phyloP scores from a whole-genome alignment of 2,329 filamentous ascomycete genomes.

The Trichoderma sp. region DNA sequence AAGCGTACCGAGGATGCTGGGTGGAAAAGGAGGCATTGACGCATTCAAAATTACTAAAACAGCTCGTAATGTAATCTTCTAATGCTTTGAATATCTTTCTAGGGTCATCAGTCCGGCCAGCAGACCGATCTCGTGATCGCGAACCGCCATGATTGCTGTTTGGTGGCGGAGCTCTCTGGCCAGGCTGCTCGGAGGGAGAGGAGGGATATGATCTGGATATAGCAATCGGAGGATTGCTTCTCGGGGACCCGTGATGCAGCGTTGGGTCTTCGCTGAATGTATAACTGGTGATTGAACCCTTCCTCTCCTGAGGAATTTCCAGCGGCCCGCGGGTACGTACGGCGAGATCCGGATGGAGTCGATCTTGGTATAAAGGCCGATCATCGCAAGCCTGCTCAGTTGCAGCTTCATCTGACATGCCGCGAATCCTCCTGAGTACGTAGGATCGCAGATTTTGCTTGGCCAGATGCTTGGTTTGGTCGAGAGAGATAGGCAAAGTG shows the following conservation, averaged over 20 bases:
- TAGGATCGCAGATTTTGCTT: conserved; percentile 43
- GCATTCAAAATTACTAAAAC: conserved; percentile 64
- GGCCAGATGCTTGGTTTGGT: conserved; percentile 42
- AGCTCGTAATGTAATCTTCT: conserved; percentile 74
- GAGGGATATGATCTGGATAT: conserved; percentile 49
- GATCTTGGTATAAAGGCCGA: conserved; percentile 27
- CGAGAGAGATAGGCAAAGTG: conserved; percentile 42
- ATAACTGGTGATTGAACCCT: conserved; percentile 32
- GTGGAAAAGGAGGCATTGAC: conserved; percentile 76
- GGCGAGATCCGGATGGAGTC: conserved; percentile 20
- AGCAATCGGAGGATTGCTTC: conserved; percentile 31
- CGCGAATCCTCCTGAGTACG: conserved; percentile 37
- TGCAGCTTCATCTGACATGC: conserved; percentile 18
- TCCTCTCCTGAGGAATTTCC: conserved; percentile 1
- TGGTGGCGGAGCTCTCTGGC: conserved; percentile 31
- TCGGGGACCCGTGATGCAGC: conserved; percentile 41
- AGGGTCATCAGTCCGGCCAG: conserved; percentile 42
- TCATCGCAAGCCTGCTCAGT: conserved; percentile 16
- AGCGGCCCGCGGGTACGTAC: conserved; percentile 9
- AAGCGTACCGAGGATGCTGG: conserved; percentile 47
- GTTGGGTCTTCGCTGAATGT: conserved; percentile 47
- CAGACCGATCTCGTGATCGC: conserved; percentile 31
- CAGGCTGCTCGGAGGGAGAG: conserved; percentile 48
- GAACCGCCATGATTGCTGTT: conserved; percentile 30
- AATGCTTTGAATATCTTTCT: conserved; percentile 72